These are phyloP conservation scores for Endothia cerciana DNA, from an alignment of 2,329 filamentous ascomycete genomes.

Conservation along the genomic window DNA sequence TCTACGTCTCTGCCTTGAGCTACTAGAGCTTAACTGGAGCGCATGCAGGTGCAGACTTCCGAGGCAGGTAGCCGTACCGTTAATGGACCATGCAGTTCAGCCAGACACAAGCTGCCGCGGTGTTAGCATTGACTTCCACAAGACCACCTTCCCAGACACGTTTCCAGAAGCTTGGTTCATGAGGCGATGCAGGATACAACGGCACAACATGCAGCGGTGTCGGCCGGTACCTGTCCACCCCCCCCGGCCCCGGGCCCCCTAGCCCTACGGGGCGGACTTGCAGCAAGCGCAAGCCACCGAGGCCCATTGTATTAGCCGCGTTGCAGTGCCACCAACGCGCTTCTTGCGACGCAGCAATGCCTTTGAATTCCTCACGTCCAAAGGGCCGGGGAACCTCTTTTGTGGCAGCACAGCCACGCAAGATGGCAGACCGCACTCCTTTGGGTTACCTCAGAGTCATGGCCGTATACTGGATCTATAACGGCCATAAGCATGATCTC, in stretches of 20 bases:
- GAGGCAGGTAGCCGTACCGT: neutral
- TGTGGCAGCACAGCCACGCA: slow-evolving; percentile 23
- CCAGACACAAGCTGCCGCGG: slow-evolving; percentile 8
- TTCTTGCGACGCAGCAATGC: slow-evolving; percentile 19
- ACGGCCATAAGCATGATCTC: slow-evolving; percentile 18
- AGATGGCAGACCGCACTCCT: slow-evolving; percentile 1
- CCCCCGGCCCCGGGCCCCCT: slow-evolving; percentile 1
- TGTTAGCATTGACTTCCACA: neutral
- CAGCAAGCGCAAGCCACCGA: slow-evolving; percentile 18
- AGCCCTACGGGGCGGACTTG: slow-evolving; percentile 22
- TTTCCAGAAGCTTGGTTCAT: slow-evolving; percentile 19
- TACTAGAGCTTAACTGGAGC: neutral
- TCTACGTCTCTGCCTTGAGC: neutral
- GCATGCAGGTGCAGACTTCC: neutral
- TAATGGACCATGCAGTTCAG: slow-evolving; percentile 14
- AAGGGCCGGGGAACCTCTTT: neutral
- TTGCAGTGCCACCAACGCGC: slow-evolving; percentile 26
- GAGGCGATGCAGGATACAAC: slow-evolving; percentile 8
- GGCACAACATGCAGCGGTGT: slow-evolving; percentile 17
- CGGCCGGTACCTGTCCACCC: slow-evolving; percentile 14
- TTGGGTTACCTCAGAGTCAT: slow-evolving; percentile 25
- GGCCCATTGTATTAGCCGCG: slow-evolving; percentile 26
- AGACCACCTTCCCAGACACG: neutral
- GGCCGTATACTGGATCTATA: neutral
- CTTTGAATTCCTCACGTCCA: slow-evolving; percentile 1